phyloP scores from a whole-genome alignment of 78 protist species.

The Parvularia atlantis region DNA sequence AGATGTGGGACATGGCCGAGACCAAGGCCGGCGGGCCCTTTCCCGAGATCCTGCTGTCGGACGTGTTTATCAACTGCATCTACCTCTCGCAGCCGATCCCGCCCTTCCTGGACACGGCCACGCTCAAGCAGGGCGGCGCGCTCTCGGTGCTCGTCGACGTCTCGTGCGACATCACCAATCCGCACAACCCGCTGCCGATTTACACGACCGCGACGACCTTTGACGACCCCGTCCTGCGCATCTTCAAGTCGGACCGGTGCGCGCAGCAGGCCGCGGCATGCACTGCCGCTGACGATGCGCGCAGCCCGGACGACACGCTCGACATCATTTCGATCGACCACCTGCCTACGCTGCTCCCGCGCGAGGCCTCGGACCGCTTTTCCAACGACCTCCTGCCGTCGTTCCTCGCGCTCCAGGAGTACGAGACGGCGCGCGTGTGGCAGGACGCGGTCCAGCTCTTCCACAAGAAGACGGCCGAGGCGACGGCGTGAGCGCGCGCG shows the following conservation, averaged over 20 bases:
- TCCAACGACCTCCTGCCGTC: constrained; percentile 13
- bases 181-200: constrained; percentile 63
- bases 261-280: too few species aligned
- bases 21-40: constrained; percentile 75
- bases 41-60: constrained; percentile 32
- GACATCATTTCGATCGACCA: constrained; percentile 29
- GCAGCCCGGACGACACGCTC: too few species aligned
- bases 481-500: too few species aligned
- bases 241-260: too few species aligned
- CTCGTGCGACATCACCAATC: constrained; percentile 55
- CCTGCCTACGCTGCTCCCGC: constrained; percentile 32
- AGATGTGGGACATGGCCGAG: constrained; percentile 66
- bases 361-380: constrained; percentile 13
- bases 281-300: too few species aligned
- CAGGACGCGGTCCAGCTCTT: constrained; percentile 2
- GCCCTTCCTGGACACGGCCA: constrained; percentile 47
- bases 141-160: constrained; percentile 48
- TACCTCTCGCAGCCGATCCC: constrained; percentile 49
- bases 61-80: constrained; percentile 66
- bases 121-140: constrained; percentile 1
- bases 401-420: constrained; percentile 2
- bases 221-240: constrained; percentile 18
- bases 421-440: not conserved
- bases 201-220: constrained; percentile 40
- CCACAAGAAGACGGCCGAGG: constrained; percentile 9